These are phyloP conservation scores for Jackrogersella multiformis DNA, from an alignment of 495 filamentous ascomycete species.

Conservation along the genomic window DNA sequence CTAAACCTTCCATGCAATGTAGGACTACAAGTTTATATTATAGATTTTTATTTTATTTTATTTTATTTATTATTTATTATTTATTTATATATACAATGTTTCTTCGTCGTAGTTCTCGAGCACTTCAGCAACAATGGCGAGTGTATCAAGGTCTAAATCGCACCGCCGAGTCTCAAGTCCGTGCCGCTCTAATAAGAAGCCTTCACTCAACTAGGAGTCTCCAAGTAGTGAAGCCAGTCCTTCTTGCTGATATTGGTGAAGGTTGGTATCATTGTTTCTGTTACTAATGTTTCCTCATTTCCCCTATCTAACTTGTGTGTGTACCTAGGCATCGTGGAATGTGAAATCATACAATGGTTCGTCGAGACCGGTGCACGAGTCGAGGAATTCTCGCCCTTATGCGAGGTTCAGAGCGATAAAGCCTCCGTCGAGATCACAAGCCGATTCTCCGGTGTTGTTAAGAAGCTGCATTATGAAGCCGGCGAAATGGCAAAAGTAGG, in stretches of 20 bases:
- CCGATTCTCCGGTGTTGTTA: conserved; percentile 92
- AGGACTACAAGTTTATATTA: neutral
- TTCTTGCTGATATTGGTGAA: conserved; percentile 96
- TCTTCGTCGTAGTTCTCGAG: conserved; percentile 54
- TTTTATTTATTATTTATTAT: conserved; percentile 11
- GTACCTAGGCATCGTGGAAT: conserved; percentile 97
- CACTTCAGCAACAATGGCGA: conserved; percentile 53
- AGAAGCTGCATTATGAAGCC: conserved; percentile 93
- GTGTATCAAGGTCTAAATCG: conserved; percentile 48
- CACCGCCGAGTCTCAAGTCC: conserved; percentile 41
- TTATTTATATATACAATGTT: conserved; percentile 51
- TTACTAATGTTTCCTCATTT: neutral
- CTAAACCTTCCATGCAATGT: conserved; percentile 18
- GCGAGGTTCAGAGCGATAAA: conserved; percentile 98
- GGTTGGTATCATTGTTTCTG: conserved; percentile 62
- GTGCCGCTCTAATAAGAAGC: conserved; percentile 49
- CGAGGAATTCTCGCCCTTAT: conserved; percentile 97
- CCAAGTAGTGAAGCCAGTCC: conserved; percentile 80
- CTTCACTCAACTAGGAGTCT: conserved; percentile 71
- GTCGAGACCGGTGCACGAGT: conserved; percentile 94
- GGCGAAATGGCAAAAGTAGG: conserved; percentile 97
- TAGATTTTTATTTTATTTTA: neutral
- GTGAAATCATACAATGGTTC: conserved; percentile 99
- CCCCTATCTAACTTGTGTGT: conserved; percentile 9
- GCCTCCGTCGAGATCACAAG: conserved; percentile 99